Evolutionary conservation across 2,329 filamentous ascomycete genomes (phyloP), one percentile per base, ranked within the genome.

Genomic region (Ceratocystis lukuohia): DNA sequence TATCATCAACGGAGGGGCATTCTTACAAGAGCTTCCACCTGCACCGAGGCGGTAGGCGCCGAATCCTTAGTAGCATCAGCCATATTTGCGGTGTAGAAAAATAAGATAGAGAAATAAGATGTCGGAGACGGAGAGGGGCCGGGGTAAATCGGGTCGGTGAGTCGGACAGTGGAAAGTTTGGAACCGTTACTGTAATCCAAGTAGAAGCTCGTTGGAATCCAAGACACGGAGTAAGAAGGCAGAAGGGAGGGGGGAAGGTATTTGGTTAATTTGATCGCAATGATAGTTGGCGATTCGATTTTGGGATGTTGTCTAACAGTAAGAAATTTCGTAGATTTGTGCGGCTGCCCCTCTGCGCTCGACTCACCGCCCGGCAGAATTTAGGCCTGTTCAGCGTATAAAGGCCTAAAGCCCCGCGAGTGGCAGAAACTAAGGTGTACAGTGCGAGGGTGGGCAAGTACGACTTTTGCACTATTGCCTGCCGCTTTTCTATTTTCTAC

Each of bases 1-100:
- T 28, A 71, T 12, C 3, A 41, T 15, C 37, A 12, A 12, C 37
- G 3, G 33, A 10, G 10, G 10, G 37, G 65, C 12, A 30, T 57
- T 77, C 86, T 76, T 83, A 96, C 93, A 82, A 97, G 82, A 74
- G 93, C 91, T 82, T 96, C 92, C 75, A 97, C 88, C 81, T 96
- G 91, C 73, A 96, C 90, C 77, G 90, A 84, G 82, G 87, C 88
- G 78, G 95, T 83, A 76, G 89, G 84, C 76, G 79, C 78, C 20
- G 61, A 64, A 76, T 90, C 86, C 79, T 86, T 88, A 69, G 75
- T 72, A 72, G 76, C 74, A 71, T 86, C 84, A 71, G 79, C 82
- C 84, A 86, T 86, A 71, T 71, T 72, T 68, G 69, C 46, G 66
- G 64, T 37, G 45, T 30, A 44, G 22, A 50, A 8, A 28, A 33